phyloP scores from a whole-genome alignment of 257 asterid genomes.

The Nicotiana benthamiana region DNA sequence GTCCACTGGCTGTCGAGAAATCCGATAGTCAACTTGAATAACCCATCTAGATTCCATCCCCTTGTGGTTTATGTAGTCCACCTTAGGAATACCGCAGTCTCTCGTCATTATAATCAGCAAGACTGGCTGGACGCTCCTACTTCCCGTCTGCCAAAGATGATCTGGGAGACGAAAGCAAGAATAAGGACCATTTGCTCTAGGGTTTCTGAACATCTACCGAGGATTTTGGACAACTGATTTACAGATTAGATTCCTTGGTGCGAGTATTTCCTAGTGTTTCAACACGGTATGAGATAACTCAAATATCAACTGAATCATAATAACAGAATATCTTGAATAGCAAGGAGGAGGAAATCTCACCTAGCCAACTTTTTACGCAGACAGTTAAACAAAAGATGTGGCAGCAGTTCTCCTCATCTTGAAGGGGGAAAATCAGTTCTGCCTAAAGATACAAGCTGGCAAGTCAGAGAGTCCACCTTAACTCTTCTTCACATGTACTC shows the following conservation, averaged over 20 bases:
- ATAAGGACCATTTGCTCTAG: neutral
- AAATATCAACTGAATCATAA: neutral
- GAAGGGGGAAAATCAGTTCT: neutral
- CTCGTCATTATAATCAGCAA: neutral
- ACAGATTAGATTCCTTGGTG: neutral
- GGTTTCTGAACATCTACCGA: neutral
- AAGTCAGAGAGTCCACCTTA: neutral
- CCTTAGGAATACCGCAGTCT: no score
- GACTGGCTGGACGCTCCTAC: neutral
- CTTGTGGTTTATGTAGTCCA: neutral
- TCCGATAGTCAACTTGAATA: no score
- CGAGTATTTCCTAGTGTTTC: neutral
- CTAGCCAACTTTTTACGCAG: neutral
- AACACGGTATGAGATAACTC: neutral
- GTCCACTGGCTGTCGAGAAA: no score
- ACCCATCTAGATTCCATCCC: neutral
- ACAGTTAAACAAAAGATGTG: neutral
- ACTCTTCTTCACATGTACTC: neutral
- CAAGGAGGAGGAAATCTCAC: neutral
- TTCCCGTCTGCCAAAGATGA: neutral
- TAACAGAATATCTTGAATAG: neutral
- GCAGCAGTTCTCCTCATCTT: neutral
- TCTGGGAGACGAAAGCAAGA: neutral
- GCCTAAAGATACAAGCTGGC: neutral
- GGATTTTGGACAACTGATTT: neutral